Conservation (phyloP, 768 basidiomycete species). For the Psilocybe azurescens region DNA sequence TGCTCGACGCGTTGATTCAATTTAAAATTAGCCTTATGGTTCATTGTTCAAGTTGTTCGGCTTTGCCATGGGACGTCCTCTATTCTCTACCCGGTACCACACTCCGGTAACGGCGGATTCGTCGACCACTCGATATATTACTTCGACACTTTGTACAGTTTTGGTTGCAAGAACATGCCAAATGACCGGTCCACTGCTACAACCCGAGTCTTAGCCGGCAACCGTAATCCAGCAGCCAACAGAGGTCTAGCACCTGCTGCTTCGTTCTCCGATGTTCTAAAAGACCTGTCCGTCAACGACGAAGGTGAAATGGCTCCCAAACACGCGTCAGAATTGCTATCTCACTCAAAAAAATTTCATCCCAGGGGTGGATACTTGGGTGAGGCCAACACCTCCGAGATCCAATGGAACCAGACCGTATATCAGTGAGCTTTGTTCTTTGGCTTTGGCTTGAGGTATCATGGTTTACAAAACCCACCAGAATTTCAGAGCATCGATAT, state of each 20-base stretch:
- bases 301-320: neutral
- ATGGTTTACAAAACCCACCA: constrained; percentile 4
- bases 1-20: constrained; percentile 4
- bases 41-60: neutral
- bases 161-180: neutral
- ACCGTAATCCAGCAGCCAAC: neutral
- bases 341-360: neutral
- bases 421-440: constrained; percentile 21
- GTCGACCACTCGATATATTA: too few species aligned
- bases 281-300: constrained; percentile 15
- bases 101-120: too few species aligned
- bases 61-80: neutral
- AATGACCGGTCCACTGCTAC: neutral
- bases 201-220: too few species aligned
- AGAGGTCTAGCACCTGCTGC: constrained; percentile 14
- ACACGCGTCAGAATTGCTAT: neutral
- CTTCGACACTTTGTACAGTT: too few species aligned
- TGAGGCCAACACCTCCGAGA: constrained; percentile 4
- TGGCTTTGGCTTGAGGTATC: neutral
- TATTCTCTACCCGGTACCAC: neutral
- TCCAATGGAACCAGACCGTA: constrained; percentile 10
- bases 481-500: constrained; percentile 36
- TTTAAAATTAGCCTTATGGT: neutral
- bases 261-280: constrained; percentile 24
- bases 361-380: neutral